phyloP scores from a whole-genome alignment of 345 rosid genomes.

The Eutrema heterophyllum region DNA sequence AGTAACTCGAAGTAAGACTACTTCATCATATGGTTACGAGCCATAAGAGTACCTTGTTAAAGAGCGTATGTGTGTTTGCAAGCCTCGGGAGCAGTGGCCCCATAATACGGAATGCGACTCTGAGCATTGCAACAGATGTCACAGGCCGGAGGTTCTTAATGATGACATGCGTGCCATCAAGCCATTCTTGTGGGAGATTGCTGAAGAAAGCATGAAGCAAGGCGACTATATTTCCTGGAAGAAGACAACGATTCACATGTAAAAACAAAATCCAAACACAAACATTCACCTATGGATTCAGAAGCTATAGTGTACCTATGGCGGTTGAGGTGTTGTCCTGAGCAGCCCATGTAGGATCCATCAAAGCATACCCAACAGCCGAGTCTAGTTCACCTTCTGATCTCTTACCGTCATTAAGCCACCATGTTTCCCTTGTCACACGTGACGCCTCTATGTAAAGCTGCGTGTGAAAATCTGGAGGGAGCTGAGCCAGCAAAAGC shows the following conservation, averaged over 20 bases:
- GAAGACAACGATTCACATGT: conserved; percentile 2
- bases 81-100: conserved; percentile 96
- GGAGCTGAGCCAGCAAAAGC: conserved; percentile 91
- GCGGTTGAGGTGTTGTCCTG: conserved; percentile 98
- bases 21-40: background rate
- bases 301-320: conserved; percentile 51
- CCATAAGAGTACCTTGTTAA: conserved; percentile 64
- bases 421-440: conserved; percentile 86
- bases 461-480: conserved; percentile 77
- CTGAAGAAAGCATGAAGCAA: conserved; percentile 94
- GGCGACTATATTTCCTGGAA: conserved; percentile 84
- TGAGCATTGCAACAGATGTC: conserved; percentile 88
- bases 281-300: background rate
- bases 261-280: background rate
- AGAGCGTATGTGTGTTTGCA: conserved; percentile 79
- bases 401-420: conserved; percentile 84
- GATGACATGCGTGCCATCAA: conserved; percentile 80
- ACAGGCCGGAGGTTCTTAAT: conserved; percentile 80
- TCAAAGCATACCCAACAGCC: conserved; percentile 88
- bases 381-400: conserved; percentile 76
- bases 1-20: background rate
- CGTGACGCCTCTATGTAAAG: conserved; percentile 84
- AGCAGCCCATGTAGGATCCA: conserved; percentile 99
- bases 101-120: conserved; percentile 94
- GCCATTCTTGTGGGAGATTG: conserved; percentile 99